These are phyloP conservation scores for Cicer chorassanicum DNA, from an alignment of 306 rosid genomes.

Conservation along the genomic window DNA sequence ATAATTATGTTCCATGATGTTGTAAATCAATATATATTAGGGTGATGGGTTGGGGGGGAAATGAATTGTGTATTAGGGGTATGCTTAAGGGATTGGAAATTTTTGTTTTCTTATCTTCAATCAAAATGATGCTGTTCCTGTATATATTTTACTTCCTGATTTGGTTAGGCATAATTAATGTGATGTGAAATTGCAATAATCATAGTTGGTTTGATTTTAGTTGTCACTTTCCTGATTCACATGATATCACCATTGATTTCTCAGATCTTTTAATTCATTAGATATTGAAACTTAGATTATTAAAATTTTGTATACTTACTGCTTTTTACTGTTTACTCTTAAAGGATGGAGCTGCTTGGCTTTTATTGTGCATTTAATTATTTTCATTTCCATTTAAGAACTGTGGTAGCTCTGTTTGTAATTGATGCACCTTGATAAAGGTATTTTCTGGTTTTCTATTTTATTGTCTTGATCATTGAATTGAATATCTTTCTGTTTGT, in stretches of 20 bases:
- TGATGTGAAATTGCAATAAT: conserved; percentile 35
- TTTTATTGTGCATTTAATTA: conserved; percentile 31
- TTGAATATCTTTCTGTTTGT: conserved; percentile 39
- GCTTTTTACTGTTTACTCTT: conserved; percentile 1
- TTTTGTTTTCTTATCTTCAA: conserved; percentile 5
- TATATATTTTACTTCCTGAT: conserved; percentile 36
- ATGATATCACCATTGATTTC: conserved; percentile 35
- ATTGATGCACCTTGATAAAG: conserved; percentile 21
- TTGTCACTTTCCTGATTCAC: conserved; percentile 31
- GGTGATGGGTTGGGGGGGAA: conserved; percentile 26
- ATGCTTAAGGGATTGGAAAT: not conserved
- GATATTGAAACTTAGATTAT: conserved; percentile 11
- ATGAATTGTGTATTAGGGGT: conserved; percentile 36
- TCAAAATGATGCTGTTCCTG: conserved; percentile 21
- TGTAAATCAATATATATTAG: conserved; percentile 27
- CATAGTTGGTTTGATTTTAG: conserved; percentile 21
- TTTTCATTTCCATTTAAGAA: conserved; percentile 26
- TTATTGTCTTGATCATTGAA: conserved; percentile 37
- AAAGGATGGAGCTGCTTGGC: conserved; percentile 37
- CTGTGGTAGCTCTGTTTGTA: conserved; percentile 23
- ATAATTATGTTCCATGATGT: not conserved
- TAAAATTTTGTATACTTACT: conserved; percentile 13
- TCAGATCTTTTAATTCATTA: not conserved
- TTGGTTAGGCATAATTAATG: conserved; percentile 41
- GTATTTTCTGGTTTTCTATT: conserved; percentile 17